Conservation (phyloP, 2,329 filamentous ascomycete species). For the Pseudonectria buxi region DNA sequence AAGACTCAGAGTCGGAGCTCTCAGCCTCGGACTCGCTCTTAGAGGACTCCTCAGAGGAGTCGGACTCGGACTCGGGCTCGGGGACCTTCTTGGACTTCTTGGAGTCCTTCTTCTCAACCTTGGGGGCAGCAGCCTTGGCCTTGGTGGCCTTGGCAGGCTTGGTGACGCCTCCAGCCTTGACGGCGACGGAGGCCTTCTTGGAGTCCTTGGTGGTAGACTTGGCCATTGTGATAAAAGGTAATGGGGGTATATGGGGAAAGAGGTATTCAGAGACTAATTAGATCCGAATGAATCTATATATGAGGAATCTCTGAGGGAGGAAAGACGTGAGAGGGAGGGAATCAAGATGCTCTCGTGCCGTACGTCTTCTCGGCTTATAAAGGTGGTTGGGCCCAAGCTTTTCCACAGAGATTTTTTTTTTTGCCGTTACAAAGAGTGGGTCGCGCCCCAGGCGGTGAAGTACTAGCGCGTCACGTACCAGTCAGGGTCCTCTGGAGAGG, state of each 20-base stretch:
- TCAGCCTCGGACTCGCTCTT: constrained; percentile 15
- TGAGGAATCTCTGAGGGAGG: constrained; percentile 4
- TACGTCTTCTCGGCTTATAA: constrained; percentile 13
- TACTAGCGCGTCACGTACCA: too few species aligned
- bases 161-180: constrained; percentile 61
- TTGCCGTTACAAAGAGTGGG: constrained; percentile 29
- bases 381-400: constrained; percentile 17
- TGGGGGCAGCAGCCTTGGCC: constrained; percentile 53
- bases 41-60: constrained; percentile 27
- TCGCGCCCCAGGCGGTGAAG: constrained; percentile 28
- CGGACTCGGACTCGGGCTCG: constrained; percentile 34
- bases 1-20: constrained; percentile 30
- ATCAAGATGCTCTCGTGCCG: constrained; percentile 6
- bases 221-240: constrained; percentile 46
- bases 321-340: constrained; percentile 12
- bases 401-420: constrained; percentile 24
- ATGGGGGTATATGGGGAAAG: constrained; percentile 5
- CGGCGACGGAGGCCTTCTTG: constrained; percentile 45
- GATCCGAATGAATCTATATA: constrained; percentile 7
- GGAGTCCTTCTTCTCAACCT: constrained; percentile 34
- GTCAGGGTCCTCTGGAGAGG: constrained; percentile 4
- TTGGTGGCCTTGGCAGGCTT: constrained; percentile 61
- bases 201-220: constrained; percentile 56
- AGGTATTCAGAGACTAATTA: constrained; percentile 7
- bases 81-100: constrained; percentile 45